Evolutionary conservation across 345 rosid species (phyloP).

Genomic region (Firmiana major): DNA sequence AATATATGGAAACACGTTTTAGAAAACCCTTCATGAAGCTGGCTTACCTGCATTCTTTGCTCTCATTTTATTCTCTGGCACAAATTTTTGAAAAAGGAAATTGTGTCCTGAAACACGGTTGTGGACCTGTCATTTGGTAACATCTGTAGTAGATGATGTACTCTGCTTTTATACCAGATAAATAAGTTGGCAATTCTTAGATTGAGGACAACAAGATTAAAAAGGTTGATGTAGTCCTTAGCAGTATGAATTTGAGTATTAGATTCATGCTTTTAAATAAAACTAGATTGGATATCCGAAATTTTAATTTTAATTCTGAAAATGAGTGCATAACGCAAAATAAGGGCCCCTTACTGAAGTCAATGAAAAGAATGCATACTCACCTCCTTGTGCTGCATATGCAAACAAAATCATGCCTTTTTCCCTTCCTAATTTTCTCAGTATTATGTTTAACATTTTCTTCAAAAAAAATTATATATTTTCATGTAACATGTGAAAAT

Average conservation of each 20-base stretch:
- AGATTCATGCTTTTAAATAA: not conserved
- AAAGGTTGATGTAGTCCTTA: not conserved
- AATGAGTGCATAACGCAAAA: no score
- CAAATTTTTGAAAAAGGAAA: not conserved
- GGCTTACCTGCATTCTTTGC: not conserved
- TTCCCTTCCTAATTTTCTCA: not conserved
- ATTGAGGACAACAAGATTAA: not conserved
- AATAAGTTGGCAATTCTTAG: not conserved
- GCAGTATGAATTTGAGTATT: not conserved
- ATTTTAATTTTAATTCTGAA: no score
- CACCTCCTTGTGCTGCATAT: not conserved
- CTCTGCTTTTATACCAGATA: not conserved
- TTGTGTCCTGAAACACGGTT: not conserved
- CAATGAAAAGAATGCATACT: no score
- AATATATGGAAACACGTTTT: not conserved
- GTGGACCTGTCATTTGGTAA: not conserved
- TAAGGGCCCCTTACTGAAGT: no score
- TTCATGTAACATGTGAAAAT: not conserved
- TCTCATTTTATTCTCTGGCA: not conserved
- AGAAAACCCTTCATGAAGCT: not conserved
- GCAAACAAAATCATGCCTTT: not conserved
- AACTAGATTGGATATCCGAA: no score
- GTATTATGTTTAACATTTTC: not conserved
- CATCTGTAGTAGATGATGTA: not conserved
- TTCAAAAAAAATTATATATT: not conserved